phyloP scores from a whole-genome alignment of 163 green algal species.

The Smithsoniella earleae region DNA sequence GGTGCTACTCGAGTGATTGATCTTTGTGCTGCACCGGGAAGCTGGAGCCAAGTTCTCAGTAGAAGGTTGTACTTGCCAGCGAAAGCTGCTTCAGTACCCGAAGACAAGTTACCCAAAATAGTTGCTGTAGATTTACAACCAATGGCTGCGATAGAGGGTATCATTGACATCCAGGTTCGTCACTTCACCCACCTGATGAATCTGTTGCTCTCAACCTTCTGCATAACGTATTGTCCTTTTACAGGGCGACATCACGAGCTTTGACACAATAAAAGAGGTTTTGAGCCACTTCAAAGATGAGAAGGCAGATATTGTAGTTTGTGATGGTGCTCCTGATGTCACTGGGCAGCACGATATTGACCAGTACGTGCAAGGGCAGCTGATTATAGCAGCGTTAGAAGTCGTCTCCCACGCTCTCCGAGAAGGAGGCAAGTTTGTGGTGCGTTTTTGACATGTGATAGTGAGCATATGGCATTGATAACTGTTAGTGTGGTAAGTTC shows the following conservation, averaged over 20 bases:
- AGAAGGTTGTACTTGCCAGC: constrained; percentile 83
- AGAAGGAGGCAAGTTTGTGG: constrained; percentile 77
- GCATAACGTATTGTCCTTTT: too few species aligned
- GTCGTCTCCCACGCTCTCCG: constrained; percentile 76
- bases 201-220: too few species aligned
- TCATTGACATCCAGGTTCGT: constrained; percentile 69
- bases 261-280: constrained; percentile 60
- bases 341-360: constrained; percentile 98
- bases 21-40: constrained; percentile 91
- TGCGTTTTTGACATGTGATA: background rate
- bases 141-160: constrained; percentile 95
- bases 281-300: constrained; percentile 79
- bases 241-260: constrained; percentile 91
- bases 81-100: constrained; percentile 38
- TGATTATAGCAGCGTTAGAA: constrained; percentile 83
- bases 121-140: constrained; percentile 95
- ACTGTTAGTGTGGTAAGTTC: background rate
- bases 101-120: constrained; percentile 61
- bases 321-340: constrained; percentile 92
- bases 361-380: constrained; percentile 90
- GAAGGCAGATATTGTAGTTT: constrained; percentile 89
- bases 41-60: constrained; percentile 92
- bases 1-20: constrained; percentile 86
- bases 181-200: too few species aligned
- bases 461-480: background rate